Base-by-base conservation (phyloP, 2,329 filamentous ascomycete species). In the Trichoderma lentiforme region DNA sequence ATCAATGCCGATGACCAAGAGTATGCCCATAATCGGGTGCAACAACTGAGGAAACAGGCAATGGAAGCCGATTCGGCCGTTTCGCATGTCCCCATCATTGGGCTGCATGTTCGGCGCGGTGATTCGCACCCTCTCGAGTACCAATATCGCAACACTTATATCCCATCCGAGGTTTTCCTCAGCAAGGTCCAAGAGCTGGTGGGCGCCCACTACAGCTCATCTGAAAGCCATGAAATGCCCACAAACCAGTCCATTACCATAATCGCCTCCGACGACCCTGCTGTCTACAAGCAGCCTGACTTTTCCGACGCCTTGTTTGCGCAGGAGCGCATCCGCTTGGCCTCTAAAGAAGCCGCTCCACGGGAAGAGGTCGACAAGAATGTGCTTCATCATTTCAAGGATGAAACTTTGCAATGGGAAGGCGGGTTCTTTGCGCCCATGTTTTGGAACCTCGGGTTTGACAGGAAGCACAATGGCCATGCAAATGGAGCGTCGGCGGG, bases 391-490 rank as follows among this genome's bases (percentile, higher is more conserved):
- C 89, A 88, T 76, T 93, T 92, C 79, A 86, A 92, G 43, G 92
- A 94, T 72, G 91, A 94, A 78, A 88, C 90, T 1, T 90, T 93
- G 53, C 94, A 93, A 34, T 97, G 93, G 93, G 93, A 97, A 79
- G 93, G 94, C 21, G 94, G 94, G 1, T 97, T 97, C 84, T 97
- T 92, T 81, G 87, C 88, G 15, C 88, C 89, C 76, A 91, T 96
- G 82, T 97, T 97, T 81, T 95, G 92, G 89, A 91, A 90, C 65
- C 84, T 97, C 1, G 94, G 92, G 4, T 60, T 81, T 74, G 71
- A 84, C 80, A 77, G 83, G 81, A 81, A 78, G 74, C 82, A 82
- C 71, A 83, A 82, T 66, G 82, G 80, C 15, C 81, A 71, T 2
- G 39, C 77, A 26, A 80, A 81, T 65, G 78, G 79, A 12, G 58